phyloP scores from a whole-genome alignment of 768 basidiomycete species.

The Tricholoma saponaceum region DNA sequence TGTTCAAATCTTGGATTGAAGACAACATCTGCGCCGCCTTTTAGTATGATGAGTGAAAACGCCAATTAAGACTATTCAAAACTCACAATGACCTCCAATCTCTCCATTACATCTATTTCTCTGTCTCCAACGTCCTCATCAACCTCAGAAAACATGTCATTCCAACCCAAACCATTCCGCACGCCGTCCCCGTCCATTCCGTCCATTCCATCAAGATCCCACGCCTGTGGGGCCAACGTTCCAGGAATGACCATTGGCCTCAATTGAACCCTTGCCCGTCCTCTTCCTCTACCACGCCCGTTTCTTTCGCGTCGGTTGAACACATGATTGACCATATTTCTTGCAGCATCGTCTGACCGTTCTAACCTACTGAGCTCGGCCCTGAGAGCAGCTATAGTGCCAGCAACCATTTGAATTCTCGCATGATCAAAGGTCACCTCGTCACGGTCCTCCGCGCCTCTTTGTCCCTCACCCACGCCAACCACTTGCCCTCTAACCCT shows the following conservation, averaged over 20 bases:
- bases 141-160: slow-evolving; percentile 11
- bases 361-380: slow-evolving; percentile 8
- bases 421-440: slow-evolving; percentile 1
- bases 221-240: slow-evolving; percentile 2
- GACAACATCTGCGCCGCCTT: slow-evolving; percentile 33
- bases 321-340: neutral
- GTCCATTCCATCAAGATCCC: slow-evolving; percentile 12
- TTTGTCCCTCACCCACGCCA: neutral
- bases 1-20: slow-evolving; percentile 9
- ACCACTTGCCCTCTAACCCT: neutral
- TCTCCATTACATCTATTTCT: slow-evolving; percentile 23
- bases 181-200: slow-evolving; percentile 2
- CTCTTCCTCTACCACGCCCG: neutral
- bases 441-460: neutral
- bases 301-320: neutral
- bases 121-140: slow-evolving; percentile 11
- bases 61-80: neutral
- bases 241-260: slow-evolving; percentile 7
- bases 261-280: neutral
- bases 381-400: slow-evolving; percentile 14
- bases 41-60: neutral
- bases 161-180: slow-evolving; percentile 13
- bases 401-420: slow-evolving; percentile 11
- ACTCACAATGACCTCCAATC: slow-evolving; percentile 28
- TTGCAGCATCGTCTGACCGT: neutral